phyloP scores from a whole-genome alignment of 495 filamentous ascomycete species.

The Podospora sp. region DNA sequence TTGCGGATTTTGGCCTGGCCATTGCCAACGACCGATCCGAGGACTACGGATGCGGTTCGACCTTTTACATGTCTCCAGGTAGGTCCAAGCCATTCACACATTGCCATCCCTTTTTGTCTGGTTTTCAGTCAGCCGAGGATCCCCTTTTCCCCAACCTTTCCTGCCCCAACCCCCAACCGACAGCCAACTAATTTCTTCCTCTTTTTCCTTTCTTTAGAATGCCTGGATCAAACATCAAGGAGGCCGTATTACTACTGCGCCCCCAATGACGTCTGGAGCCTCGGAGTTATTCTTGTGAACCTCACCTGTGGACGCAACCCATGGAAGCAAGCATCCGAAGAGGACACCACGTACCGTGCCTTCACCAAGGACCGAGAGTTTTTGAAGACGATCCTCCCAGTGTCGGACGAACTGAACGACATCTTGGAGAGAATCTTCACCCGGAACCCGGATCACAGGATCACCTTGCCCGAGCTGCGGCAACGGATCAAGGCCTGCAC shows the following conservation, averaged over 20 bases:
- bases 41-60: constrained; percentile 97
- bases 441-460: constrained; percentile 79
- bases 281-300: constrained; percentile 97
- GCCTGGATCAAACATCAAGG: constrained; percentile 81
- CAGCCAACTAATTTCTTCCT: constrained; percentile 33
- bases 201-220: constrained; percentile 65
- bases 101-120: constrained; percentile 15
- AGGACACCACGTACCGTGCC: constrained; percentile 94
- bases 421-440: constrained; percentile 92
- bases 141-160: not conserved
- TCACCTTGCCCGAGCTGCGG: constrained; percentile 81
- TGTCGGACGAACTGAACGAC: constrained; percentile 86
- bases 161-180: constrained; percentile 15
- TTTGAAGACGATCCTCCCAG: constrained; percentile 86
- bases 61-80: constrained; percentile 99
- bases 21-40: constrained; percentile 80
- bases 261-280: constrained; percentile 96
- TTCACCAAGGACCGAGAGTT: constrained; percentile 85
- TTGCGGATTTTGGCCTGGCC: constrained; percentile 96
- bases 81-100: constrained; percentile 40
- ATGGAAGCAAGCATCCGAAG: constrained; percentile 91
- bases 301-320: constrained; percentile 97
- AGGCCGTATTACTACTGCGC: constrained; percentile 86
- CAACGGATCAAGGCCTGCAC: constrained; percentile 75
- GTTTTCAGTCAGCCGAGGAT: constrained; percentile 4